Evolutionary conservation across 805 yeast species (phyloP), one percentile per base, ranked within the genome.

Genomic region (Kazachstania viticola): DNA sequence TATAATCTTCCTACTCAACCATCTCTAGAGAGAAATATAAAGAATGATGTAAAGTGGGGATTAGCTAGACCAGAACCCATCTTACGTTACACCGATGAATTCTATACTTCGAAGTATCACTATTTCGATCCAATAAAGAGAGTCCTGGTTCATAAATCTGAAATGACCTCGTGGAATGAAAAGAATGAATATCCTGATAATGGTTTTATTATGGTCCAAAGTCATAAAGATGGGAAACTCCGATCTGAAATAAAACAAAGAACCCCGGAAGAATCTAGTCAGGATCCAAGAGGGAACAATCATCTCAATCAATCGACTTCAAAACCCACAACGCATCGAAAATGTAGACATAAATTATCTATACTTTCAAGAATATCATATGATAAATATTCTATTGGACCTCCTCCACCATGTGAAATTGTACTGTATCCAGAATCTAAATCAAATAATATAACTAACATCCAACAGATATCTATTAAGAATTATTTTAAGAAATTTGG

Each of bases 331-430:
- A 24, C 44, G 11, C 32, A 31, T 22, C 34, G 45, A 19, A 49
- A 46, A 30, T 21, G 27, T 12, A 47, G 51, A 27, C 24, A 21
- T 3, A 30, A 33, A 7, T 28, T 52, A 21, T 30, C 36, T 8
- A 21, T 21, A 4, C 14, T 46, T 13, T 42, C 48, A 9, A 40
- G 52, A 3, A 68, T 62, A 22, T 57, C 67, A 5, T 81, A 67
- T 49, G 94, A 84, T 51, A 67, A 74, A 36, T 64, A 77, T 45
- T 81, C 93, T 0, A 49, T 82, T 9, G 93, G 91, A 0, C 75
- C 79, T 0, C 71, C 75, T 13, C 95, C 94, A 1, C 65, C 75
- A 3, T 59, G 71, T 7, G 85, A 79, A 45, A 53, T 85, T 24
- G 70, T 84, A 1, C 63, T 82, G 4, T 77, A 82, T 69, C 79